Conservation (phyloP, 2,329 filamentous ascomycete genomes). For the Aurifilum marmelostoma region DNA sequence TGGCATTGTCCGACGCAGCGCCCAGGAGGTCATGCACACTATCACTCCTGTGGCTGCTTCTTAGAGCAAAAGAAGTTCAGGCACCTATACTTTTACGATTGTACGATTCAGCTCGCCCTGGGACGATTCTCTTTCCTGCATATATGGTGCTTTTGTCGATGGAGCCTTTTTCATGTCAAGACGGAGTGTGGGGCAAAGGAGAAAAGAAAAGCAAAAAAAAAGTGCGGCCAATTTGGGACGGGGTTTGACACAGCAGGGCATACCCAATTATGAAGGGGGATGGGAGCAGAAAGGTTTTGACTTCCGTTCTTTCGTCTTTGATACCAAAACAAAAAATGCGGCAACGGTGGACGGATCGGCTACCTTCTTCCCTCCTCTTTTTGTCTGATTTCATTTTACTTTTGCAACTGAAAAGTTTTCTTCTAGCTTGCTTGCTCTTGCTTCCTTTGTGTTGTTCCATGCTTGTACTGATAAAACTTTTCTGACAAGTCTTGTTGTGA, state of each 20-base stretch:
- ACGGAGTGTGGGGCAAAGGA: conserved; percentile 14
- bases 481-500: too few relatives aligned
- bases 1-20: conserved; percentile 86
- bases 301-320: conserved; percentile 20
- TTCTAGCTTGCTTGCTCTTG: not conserved
- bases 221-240: conserved; percentile 7
- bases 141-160: conserved; percentile 9
- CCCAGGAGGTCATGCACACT: conserved; percentile 65
- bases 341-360: conserved; percentile 7
- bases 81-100: conserved; percentile 11
- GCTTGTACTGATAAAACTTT: too few relatives aligned
- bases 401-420: not conserved
- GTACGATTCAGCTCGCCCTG: conserved; percentile 13
- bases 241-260: conserved; percentile 14
- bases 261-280: not conserved
- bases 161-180: not conserved
- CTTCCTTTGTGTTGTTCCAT: not conserved
- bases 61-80: not conserved
- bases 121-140: conserved; percentile 16
- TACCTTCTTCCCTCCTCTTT: not conserved
- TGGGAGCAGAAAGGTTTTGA: conserved; percentile 13
- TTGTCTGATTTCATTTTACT: not conserved
- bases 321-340: conserved; percentile 21
- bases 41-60: conserved; percentile 33
- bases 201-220: conserved; percentile 4